Evolutionary conservation across 2,329 filamentous ascomycete genomes (phyloP), one percentile per base, ranked within the genome.

Genomic region (Sporothrix schenckii): DNA sequence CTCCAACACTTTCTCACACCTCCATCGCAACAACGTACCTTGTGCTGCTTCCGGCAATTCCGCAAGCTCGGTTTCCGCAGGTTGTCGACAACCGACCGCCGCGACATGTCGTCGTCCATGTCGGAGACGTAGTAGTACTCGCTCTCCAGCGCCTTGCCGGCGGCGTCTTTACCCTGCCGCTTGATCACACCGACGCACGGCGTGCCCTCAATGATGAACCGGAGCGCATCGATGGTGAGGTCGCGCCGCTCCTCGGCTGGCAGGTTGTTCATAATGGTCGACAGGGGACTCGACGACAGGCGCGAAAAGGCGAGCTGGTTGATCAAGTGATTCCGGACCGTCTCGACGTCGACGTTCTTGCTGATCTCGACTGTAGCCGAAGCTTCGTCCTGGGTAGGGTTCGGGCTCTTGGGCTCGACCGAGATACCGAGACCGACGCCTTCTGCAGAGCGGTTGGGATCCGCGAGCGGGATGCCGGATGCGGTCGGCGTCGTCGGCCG

Each of bases 91-190:
- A 97, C 93, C 27, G 93, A 87, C 67, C 92, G 88, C 72, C 94
- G 88, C 77, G 91, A 88, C 73, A 89, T 86, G 77, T 98, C 93
- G 2, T 86, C 83, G 78, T 99, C 95, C 76, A 89, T 86, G 79
- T 98, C 94, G 0, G 94, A 92, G 9, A 97, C 85, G 77, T 99
- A 99, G 81, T 98, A 98, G 79, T 96, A 98, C 80, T 99, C 94
- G 83, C 92, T 96, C 84, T 99, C 94, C 0, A 99, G 86, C 7
- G 90, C 83, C 82, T 97, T 95, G 75, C 95, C 95, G 0, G 95
- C 94, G 5, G 95, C 95, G 78, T 99, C 95, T 80, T 98, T 99
- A 77, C 95, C 95, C 79, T 94, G 90, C 52, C 95, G 90, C 67
- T 87, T 85, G 76, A 99, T 97, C 79, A 95, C 91, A 61, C 95